A percentile compares a stretch with the other conserved stretches of the same genome.
These are phyloP conservation scores for Pyracantha coccinea DNA, from an alignment of 331 rosid species.

Conservation along the genomic window DNA sequence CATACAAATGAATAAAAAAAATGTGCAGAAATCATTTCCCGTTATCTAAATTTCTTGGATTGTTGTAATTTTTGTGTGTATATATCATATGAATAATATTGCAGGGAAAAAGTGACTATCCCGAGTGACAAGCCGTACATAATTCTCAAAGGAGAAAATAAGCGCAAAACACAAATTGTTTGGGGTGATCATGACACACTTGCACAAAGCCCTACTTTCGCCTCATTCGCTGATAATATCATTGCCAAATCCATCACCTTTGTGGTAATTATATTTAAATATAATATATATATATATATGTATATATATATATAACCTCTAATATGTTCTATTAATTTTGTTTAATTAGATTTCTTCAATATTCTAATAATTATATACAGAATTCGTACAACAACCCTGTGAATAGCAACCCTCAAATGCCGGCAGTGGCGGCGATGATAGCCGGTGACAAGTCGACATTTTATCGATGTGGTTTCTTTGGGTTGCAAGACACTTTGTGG, in stretches of 20 bases:
- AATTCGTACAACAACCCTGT: slow-evolving; percentile 62
- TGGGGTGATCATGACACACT: slow-evolving; percentile 51
- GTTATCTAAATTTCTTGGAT: too few species aligned
- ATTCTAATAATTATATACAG: slow-evolving; percentile 20
- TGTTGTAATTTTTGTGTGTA: not conserved
- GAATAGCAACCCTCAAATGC: slow-evolving; percentile 10
- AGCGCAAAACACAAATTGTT: slow-evolving; percentile 44
- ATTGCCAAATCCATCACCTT: slow-evolving; percentile 55
- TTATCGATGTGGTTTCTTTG: slow-evolving; percentile 57
- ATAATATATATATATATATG: too few species aligned
- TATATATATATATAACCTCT: too few species aligned
- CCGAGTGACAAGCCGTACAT: slow-evolving; percentile 62
- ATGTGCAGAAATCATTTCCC: too few species aligned
- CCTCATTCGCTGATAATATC: slow-evolving; percentile 45
- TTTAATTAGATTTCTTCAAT: not conserved
- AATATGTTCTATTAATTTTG: not conserved
- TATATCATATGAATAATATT: not conserved
- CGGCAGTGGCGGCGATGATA: slow-evolving; percentile 70
- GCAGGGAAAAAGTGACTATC: slow-evolving; percentile 23
- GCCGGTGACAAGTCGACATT: slow-evolving; percentile 51
- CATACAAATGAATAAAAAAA: too few species aligned
- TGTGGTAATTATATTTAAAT: slow-evolving; percentile 21
- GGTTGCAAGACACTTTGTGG: slow-evolving; percentile 89
- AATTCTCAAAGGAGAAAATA: slow-evolving; percentile 56
- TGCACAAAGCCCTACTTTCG: slow-evolving; percentile 56